Base-by-base conservation (phyloP, 2,329 filamentous ascomycete species). In the Penicillium sp. region DNA sequence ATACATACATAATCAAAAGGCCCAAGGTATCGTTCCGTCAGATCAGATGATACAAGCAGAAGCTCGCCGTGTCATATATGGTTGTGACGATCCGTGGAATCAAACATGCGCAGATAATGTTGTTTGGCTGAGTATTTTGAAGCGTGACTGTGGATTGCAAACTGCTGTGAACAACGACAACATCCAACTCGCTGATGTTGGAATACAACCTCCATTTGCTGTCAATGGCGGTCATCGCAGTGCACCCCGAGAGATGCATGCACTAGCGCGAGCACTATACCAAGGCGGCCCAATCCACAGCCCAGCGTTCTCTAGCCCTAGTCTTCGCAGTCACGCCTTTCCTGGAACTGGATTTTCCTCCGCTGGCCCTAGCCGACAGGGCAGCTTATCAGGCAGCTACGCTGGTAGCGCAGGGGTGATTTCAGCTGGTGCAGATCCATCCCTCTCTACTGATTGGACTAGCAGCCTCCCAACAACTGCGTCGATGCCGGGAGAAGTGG, bases 91-190 rank as follows among this genome's bases (percentile, higher is more conserved):
- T 32, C 64, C 63, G n/a, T 74, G 70, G 70, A 73, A 74, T 47
- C 70, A 77, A 62, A 78, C 76, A 4, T 75, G 74, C 51, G 76
- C 76, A 7, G 76, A 78, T 58, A 78, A 78, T 46, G 65, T 72
- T n/a, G 63, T 72, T 9, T 79, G 76, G 76, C 65, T 79, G 10
- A 70, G 71, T 51, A 63, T 76, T 26, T 61, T 79, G 47, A 79
- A 79, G 60, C 73, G 72, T 9, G 73, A 77, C 55, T 65, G 70
- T 36, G 76, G 76, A 4, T 60, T 78, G 16, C 65, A 69, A 19
- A 57, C 62, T 14, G 53, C 65, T 2, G 67, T 67, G 11, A 61
- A 65, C n/a, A 65, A 69, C 7, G 66, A 73, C 16, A 63, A 68
- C 39, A 67, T 73, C 11, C 66, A 69, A 43, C 65, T 74, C 14